Percentiles rank a stretch among this genome's conserved stretches.
Evolutionary conservation across 441 rosid species (phyloP).

Genomic region (Pelargonium cotyledonis): DNA sequence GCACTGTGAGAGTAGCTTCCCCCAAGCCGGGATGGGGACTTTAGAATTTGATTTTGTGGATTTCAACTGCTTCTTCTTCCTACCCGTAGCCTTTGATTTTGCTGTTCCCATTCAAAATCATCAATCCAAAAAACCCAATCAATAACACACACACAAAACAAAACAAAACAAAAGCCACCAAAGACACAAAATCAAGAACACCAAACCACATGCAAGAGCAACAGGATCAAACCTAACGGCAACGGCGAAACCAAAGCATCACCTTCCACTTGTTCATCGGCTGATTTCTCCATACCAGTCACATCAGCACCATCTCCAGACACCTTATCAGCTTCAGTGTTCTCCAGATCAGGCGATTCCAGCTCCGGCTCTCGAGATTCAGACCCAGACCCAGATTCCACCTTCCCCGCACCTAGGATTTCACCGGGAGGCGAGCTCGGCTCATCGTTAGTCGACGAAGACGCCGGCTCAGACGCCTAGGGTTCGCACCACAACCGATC

Average conservation of each 20-base stretch:
- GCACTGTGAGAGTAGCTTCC: slow-evolving; percentile 81
- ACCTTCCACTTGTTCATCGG: slow-evolving; percentile 35
- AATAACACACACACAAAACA: slow-evolving; percentile 18
- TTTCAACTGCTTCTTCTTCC: slow-evolving; percentile 49
- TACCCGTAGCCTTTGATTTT: slow-evolving; percentile 39
- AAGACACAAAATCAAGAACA: slow-evolving; percentile 1
- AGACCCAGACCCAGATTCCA: slow-evolving; percentile 38
- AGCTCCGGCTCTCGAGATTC: slow-evolving; percentile 50
- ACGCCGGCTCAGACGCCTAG: slow-evolving; percentile 47
- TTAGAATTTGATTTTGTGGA: slow-evolving; percentile 37
- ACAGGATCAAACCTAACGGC: slow-evolving; percentile 48
- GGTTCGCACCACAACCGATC: slow-evolving; percentile 14
- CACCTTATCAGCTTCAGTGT: slow-evolving; percentile 34
- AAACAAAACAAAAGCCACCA: background rate
- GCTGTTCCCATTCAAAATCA: slow-evolving; percentile 40
- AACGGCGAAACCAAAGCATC: slow-evolving; percentile 46
- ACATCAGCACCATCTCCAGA: slow-evolving; percentile 32
- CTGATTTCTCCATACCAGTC: slow-evolving; percentile 39
- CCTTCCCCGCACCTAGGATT: slow-evolving; percentile 30
- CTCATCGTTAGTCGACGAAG: slow-evolving; percentile 46
- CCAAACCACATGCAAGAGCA: slow-evolving; percentile 18
- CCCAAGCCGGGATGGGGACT: slow-evolving; percentile 54
- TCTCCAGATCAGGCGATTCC: slow-evolving; percentile 61
- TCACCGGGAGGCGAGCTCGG: slow-evolving; percentile 30
- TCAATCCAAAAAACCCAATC: slow-evolving; percentile 11